Evolutionary conservation across 495 filamentous ascomycete genomes (phyloP).

Genomic region (Aspergillus kassunensis): DNA sequence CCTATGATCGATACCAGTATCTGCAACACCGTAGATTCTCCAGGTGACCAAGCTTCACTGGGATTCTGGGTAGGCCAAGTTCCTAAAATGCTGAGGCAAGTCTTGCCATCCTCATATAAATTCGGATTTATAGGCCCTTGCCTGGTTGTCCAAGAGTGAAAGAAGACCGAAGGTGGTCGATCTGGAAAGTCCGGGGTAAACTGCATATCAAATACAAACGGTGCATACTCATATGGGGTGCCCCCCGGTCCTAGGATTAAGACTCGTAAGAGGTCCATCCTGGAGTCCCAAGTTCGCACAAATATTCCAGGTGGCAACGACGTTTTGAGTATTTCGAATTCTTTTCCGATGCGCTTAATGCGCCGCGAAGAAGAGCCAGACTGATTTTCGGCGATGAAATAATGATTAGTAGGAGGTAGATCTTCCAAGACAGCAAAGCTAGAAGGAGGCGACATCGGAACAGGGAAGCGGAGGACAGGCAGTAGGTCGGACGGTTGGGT

Average conservation of each 20-base stretch:
- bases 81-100: slow-evolving; percentile 57
- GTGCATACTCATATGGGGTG: slow-evolving; percentile 59
- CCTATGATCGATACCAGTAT: slow-evolving; percentile 58
- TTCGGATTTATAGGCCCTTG: slow-evolving; percentile 58
- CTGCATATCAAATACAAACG: slow-evolving; percentile 57
- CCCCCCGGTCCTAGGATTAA: slow-evolving; percentile 55
- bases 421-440: slow-evolving; percentile 44
- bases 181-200: slow-evolving; percentile 44
- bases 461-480: slow-evolving; percentile 17
- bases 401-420: slow-evolving; percentile 44
- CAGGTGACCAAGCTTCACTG: slow-evolving; percentile 52
- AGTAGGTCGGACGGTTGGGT: not conserved
- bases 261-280: slow-evolving; percentile 55
- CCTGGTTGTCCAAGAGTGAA: slow-evolving; percentile 55
- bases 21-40: slow-evolving; percentile 51
- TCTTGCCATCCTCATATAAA: slow-evolving; percentile 58
- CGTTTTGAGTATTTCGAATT: slow-evolving; percentile 52
- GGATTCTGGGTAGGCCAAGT: slow-evolving; percentile 54
- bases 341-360: slow-evolving; percentile 49
- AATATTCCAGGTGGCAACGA: slow-evolving; percentile 55
- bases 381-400: slow-evolving; percentile 28
- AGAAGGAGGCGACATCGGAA: slow-evolving; percentile 24
- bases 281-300: slow-evolving; percentile 55
- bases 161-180: slow-evolving; percentile 46
- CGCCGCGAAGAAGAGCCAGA: slow-evolving; percentile 15